Evolutionary conservation across 352 stramenopile species (phyloP).

Genomic region (Phytophthora pistaciae): DNA sequence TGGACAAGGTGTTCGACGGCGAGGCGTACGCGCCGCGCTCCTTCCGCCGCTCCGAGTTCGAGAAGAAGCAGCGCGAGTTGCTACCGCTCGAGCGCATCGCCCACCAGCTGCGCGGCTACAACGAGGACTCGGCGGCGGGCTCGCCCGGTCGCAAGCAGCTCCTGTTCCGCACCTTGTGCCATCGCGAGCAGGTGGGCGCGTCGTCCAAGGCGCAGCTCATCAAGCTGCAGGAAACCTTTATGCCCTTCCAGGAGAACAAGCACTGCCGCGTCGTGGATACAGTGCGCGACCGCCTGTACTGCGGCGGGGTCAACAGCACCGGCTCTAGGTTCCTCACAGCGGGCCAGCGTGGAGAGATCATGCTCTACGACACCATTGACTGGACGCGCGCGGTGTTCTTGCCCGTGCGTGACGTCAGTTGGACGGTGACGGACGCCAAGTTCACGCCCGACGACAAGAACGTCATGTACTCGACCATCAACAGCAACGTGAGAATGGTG

Average conservation of each 20-base stretch:
- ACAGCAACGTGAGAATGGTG: slow-evolving; percentile 86
- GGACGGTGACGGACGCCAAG: slow-evolving; percentile 88
- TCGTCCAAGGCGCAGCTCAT: slow-evolving; percentile 73
- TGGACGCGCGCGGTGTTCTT: slow-evolving; percentile 64
- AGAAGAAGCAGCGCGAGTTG: slow-evolving; percentile 58
- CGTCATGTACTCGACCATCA: slow-evolving; percentile 86
- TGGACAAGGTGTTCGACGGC: slow-evolving; percentile 78
- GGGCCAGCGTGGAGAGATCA: slow-evolving; percentile 71
- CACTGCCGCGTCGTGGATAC: slow-evolving; percentile 77
- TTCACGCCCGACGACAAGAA: slow-evolving; percentile 78
- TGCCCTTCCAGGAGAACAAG: slow-evolving; percentile 86
- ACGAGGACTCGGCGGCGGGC: slow-evolving; percentile 23
- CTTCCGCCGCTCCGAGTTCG: slow-evolving; percentile 70
- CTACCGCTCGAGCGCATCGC: slow-evolving; percentile 70
- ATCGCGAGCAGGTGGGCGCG: slow-evolving; percentile 71
- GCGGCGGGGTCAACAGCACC: slow-evolving; percentile 78
- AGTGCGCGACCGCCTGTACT: slow-evolving; percentile 80
- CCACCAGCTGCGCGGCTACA: slow-evolving; percentile 71
- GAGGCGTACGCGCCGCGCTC: slow-evolving; percentile 65
- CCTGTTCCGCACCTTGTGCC: slow-evolving; percentile 72
- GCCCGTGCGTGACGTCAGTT: slow-evolving; percentile 78
- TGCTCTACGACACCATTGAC: slow-evolving; percentile 77
- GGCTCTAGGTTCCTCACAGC: slow-evolving; percentile 76
- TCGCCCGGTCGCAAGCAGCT: slow-evolving; percentile 32
- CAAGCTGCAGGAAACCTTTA: slow-evolving; percentile 81